phyloP scores from a whole-genome alignment of 1,284 basidiomycete genomes.

The Apiotrichum gamsii region DNA sequence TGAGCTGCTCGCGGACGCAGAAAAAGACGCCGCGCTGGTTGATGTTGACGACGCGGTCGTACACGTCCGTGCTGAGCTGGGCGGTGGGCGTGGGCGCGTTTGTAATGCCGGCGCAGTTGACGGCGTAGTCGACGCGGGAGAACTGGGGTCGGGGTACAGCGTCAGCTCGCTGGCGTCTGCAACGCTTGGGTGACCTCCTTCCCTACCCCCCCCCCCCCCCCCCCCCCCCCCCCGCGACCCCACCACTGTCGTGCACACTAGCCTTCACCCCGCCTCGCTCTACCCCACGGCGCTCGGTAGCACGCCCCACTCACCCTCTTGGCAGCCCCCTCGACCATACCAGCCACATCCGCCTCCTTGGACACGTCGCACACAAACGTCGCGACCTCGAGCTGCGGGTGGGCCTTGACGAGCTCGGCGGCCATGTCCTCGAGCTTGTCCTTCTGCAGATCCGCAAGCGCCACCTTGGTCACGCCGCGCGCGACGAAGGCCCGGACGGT shows the following conservation, averaged over 20 bases:
- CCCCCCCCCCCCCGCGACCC: too few species aligned
- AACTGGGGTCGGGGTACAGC: slow-evolving; percentile 15
- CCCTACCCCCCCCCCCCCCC: too few species aligned
- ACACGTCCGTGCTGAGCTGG: slow-evolving; percentile 18
- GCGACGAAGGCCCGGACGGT: slow-evolving; percentile 9
- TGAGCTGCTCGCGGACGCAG: slow-evolving; percentile 21
- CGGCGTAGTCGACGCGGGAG: slow-evolving; percentile 33
- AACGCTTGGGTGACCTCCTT: too few species aligned
- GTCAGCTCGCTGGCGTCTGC: too few species aligned
- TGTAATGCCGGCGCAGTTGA: slow-evolving; percentile 28
- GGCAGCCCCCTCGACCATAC: background rate
- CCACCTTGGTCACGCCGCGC: slow-evolving; percentile 6
- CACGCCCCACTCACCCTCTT: background rate
- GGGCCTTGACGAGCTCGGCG: background rate
- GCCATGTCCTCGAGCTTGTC: background rate
- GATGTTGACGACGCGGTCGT: slow-evolving; percentile 26
- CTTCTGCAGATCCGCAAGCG: slow-evolving; percentile 3
- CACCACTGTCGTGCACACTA: too few species aligned
- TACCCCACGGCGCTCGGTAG: too few species aligned
- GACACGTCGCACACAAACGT: slow-evolving; percentile 10
- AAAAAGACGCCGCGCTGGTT: slow-evolving; percentile 23
- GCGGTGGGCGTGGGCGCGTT: slow-evolving; percentile 14
- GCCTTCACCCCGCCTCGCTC: too few species aligned
- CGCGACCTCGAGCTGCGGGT: slow-evolving; percentile 1
- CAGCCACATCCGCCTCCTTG: slow-evolving; percentile 5